Evolutionary conservation across 2,329 filamentous ascomycete genomes (phyloP).

Genomic region (Colletotrichum sojae): DNA sequence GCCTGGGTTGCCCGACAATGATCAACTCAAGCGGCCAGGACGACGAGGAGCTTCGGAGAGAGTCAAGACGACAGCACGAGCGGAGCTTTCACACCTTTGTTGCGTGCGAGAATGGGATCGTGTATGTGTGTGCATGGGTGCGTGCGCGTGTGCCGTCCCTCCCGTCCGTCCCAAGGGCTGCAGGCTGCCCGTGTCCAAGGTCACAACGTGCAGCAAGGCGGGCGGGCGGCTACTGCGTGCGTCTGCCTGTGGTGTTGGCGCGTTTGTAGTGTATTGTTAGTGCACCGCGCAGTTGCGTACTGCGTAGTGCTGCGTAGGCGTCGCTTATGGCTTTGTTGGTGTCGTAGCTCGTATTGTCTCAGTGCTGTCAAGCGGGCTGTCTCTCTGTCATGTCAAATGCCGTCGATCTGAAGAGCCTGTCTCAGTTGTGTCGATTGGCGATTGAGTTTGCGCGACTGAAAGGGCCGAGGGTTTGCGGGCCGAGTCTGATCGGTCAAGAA

Average conservation of each 20-base stretch:
- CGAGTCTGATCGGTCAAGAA: slow-evolving; percentile 12
- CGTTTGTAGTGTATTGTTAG: background rate
- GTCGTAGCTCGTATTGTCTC: slow-evolving; percentile 20
- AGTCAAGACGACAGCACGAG: slow-evolving; percentile 16
- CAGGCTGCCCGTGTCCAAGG: slow-evolving; percentile 22
- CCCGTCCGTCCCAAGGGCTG: slow-evolving; percentile 34
- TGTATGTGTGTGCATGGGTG: slow-evolving; percentile 1
- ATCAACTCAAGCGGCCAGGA: slow-evolving; percentile 26
- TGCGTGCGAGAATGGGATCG: slow-evolving; percentile 18
- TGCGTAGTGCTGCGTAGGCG: background rate
- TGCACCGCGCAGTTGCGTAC: background rate
- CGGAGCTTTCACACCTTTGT: slow-evolving; percentile 27
- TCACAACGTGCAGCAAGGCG: slow-evolving; percentile 19
- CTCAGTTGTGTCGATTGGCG: slow-evolving; percentile 36
- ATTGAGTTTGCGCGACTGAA: slow-evolving; percentile 24
- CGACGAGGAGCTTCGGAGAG: slow-evolving; percentile 13
- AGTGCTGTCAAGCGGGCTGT: slow-evolving; percentile 25
- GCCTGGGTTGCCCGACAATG: slow-evolving; percentile 28
- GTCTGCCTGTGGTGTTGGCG: background rate
- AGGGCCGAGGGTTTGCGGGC: slow-evolving; percentile 18
- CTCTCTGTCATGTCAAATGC: slow-evolving; percentile 25
- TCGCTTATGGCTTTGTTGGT: slow-evolving; percentile 11
- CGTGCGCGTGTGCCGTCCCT: background rate
- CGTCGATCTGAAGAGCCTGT: slow-evolving; percentile 35
- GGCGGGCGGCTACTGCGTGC: slow-evolving; percentile 26